Base-by-base conservation (phyloP, 352 stramenopile species). In the Globisporangium cylindrosporum region DNA sequence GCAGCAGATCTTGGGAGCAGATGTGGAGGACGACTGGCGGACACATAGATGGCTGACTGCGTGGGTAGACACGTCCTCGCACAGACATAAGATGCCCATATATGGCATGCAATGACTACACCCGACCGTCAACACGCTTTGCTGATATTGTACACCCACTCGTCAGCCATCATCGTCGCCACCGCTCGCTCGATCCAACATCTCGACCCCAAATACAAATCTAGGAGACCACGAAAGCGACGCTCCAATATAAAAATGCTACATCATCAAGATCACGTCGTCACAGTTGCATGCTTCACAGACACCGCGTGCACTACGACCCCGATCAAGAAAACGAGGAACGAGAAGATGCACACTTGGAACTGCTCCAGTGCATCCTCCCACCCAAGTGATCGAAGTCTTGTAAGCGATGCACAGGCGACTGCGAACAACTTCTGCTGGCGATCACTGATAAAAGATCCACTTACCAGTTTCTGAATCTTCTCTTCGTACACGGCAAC, bases 401-500 rank as follows among this genome's bases (percentile, higher is more conserved):
- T 22, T 25, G 58, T 53, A 56, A 72, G 9, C 4, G 22, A 48
- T 20, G 56, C 67, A 38, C 41, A 49, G 22, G 51, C 56, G 10
- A 64, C 55, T 48, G 63, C 59, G 38, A 73, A 15, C n/a, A 69
- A 1, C 25, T 55, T 18, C n/a, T 72, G 60, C 41, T 54, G 55
- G 25, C 38, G 25, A 14, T 32, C 43, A 6, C 55, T 20, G 32
- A 51, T 25, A 41, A 51, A 54, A n/a, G 34, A 29, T 29, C 14
- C 27, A 79, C 79, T 46, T 79, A 93, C 85, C 81, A 94, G 59
- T 66, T 80, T 78, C 54, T 86, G 75, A 48, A 90, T 77, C 55
- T 88, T 86, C 66, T 84, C 83, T 79, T 94, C 82, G 65, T 92
- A 91, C 59, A 85, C 82, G 0, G 82, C 82, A 62, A 89, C 77